Evolutionary conservation across 352 stramenopile genomes (phyloP), one percentile per base, ranked within the genome.

Genomic region (Phytophthora boehmeriae): DNA sequence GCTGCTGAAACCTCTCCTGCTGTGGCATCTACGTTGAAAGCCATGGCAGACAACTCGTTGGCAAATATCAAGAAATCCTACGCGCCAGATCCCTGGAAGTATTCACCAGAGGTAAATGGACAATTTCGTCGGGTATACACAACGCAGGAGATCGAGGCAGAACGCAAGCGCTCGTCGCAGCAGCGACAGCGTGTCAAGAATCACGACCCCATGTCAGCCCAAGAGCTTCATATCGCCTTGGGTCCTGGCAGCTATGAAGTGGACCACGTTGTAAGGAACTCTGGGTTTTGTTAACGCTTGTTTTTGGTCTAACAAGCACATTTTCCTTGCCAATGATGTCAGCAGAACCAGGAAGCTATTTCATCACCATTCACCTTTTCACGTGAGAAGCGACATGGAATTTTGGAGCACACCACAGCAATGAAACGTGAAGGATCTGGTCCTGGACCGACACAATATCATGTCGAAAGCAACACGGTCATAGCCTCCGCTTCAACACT

Each of bases 161-260:
- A 63, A 34, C 63, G 63, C 5, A 71, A 63, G 19, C 63, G 50
- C 13, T 20, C 23, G 23, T 42, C 48, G 23, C 14, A 28, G 53
- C 60, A 56, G 28, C 44, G 30, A 14, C 38, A 68, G 28, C 19
- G 19, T 6, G 39, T 55, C 20, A 63, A 62, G 20, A 53, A 54
- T 48, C 27, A 53, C 47, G 49, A 59, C 11, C 4, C 44, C 4
- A 64, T 73, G 30, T 51, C 58, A 20, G 42, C 62, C 28, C 42
- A 64, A 39, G 63, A 68, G 22, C 50, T 76, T 13, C 65, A 65
- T 32, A 16, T 88, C 5, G 62, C 63, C 13, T 66, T 90, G 4
- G 80, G 80, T 4, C 76, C 78, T 16, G 80, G 80, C 6, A 78
- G 63, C 48, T 90, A 90, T 45, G 68, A 87, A 23, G 66, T 84